These are phyloP conservation scores for Leccinum arenicola DNA, from an alignment of 768 basidiomycete species.

Conservation along the genomic window DNA sequence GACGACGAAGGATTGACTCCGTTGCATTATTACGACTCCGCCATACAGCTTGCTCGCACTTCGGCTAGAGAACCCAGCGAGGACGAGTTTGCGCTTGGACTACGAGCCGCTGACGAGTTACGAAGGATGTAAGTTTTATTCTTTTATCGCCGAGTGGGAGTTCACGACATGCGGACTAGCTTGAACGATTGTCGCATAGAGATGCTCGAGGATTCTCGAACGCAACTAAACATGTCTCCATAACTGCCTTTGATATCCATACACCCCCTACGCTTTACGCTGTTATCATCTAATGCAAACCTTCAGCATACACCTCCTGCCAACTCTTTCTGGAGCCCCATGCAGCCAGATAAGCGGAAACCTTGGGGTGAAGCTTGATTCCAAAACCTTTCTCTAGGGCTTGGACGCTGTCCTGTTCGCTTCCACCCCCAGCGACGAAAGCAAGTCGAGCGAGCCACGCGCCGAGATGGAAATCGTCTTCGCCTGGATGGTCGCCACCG, in stretches of 20 bases:
- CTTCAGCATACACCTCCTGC: slow-evolving; percentile 41
- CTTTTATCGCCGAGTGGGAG: not conserved
- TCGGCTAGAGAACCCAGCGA: slow-evolving; percentile 59
- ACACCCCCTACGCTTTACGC: not conserved
- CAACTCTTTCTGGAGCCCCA: slow-evolving; percentile 48
- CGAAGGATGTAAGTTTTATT: slow-evolving; percentile 44
- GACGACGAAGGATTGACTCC: slow-evolving; percentile 66
- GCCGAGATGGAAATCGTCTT: slow-evolving; percentile 54
- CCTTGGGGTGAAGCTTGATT: slow-evolving; percentile 35
- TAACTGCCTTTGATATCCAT: not conserved
- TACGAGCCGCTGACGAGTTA: slow-evolving; percentile 61
- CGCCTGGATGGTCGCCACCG: slow-evolving; percentile 44
- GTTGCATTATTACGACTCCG: slow-evolving; percentile 75
- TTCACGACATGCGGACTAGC: slow-evolving; percentile 31
- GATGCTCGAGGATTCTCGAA: slow-evolving; percentile 57
- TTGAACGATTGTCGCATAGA: slow-evolving; percentile 63
- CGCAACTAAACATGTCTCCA: slow-evolving; percentile 34
- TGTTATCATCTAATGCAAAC: slow-evolving; percentile 37
- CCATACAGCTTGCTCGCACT: slow-evolving; percentile 68
- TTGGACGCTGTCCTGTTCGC: slow-evolving; percentile 35
- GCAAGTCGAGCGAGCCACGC: slow-evolving; percentile 52
- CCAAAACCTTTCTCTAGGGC: slow-evolving; percentile 41
- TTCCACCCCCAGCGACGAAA: slow-evolving; percentile 35
- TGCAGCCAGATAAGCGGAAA: slow-evolving; percentile 41
- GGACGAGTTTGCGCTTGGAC: slow-evolving; percentile 62